Evolutionary conservation across 768 basidiomycete species (phyloP).

Genomic region (Boletus rubropictus): DNA sequence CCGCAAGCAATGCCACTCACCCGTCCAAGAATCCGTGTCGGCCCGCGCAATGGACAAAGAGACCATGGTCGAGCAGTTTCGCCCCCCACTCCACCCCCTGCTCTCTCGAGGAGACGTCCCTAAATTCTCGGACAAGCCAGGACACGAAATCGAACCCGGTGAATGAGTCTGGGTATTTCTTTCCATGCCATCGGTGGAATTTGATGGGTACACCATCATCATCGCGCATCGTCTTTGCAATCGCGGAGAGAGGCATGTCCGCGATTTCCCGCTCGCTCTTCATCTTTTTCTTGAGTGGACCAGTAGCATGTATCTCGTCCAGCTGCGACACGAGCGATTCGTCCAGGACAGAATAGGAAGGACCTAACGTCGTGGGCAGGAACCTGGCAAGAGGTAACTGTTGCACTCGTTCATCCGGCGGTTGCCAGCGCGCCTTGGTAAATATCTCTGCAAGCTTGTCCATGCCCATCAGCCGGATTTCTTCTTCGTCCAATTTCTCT

Average conservation of each 20-base stretch:
- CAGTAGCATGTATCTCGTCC: slow-evolving; percentile 71
- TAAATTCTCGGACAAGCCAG: slow-evolving; percentile 89
- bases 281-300: slow-evolving; percentile 73
- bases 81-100: slow-evolving; percentile 77
- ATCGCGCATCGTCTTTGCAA: slow-evolving; percentile 82
- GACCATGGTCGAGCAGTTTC: slow-evolving; percentile 70
- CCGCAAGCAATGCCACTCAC: slow-evolving; percentile 37
- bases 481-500: slow-evolving; percentile 79
- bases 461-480: slow-evolving; percentile 82
- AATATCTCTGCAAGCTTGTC: slow-evolving; percentile 89
- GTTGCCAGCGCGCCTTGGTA: slow-evolving; percentile 75
- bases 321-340: slow-evolving; percentile 73
- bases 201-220: slow-evolving; percentile 82
- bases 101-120: slow-evolving; percentile 77
- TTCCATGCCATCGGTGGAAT: slow-evolving; percentile 76
- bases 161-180: slow-evolving; percentile 74
- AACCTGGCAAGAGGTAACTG: slow-evolving; percentile 62
- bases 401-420: slow-evolving; percentile 37
- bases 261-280: slow-evolving; percentile 70
- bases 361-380: slow-evolving; percentile 79
- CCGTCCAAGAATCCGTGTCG: slow-evolving; percentile 84
- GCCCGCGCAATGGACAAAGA: slow-evolving; percentile 79
- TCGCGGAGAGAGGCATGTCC: slow-evolving; percentile 54
- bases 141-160: slow-evolving; percentile 85
- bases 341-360: slow-evolving; percentile 74